Evolutionary conservation across 306 rosid genomes (phyloP).

Genomic region (Myrica gale): DNA sequence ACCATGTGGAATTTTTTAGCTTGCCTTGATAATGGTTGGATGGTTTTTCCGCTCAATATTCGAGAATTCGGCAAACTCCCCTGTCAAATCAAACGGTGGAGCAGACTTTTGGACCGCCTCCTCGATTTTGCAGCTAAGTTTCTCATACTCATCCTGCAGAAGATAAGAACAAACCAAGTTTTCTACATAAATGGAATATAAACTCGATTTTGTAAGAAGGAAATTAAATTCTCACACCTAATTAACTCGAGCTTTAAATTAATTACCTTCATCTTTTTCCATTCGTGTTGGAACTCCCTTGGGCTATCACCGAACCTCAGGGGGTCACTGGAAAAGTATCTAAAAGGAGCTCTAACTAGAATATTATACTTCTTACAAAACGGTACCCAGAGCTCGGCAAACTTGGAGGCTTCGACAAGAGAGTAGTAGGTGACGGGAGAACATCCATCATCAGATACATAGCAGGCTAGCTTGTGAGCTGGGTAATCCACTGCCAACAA

Average conservation of each 20-base stretch:
- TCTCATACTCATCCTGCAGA: conserved; percentile 52
- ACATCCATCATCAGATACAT: conserved; percentile 79
- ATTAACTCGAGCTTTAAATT: background rate
- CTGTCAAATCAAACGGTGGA: conserved; percentile 22
- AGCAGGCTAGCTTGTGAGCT: conserved; percentile 66
- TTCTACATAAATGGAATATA: background rate
- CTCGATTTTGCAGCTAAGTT: conserved; percentile 43
- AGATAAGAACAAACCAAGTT: background rate
- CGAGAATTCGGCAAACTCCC: conserved; percentile 37
- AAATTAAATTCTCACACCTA: background rate
- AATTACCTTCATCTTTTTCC: conserved; percentile 41
- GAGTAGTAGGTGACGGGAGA: conserved; percentile 47
- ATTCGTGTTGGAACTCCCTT: conserved; percentile 34
- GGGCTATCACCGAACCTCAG: background rate
- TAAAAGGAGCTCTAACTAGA: conserved; percentile 61
- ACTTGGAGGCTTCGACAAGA: conserved; percentile 52
- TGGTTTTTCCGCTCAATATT: conserved; percentile 43
- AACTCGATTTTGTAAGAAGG: background rate
- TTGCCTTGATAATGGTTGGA: conserved; percentile 50
- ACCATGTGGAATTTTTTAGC: too few relatives aligned
- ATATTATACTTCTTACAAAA: conserved; percentile 56
- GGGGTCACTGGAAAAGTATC: conserved; percentile 36
- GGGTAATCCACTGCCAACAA: conserved; percentile 74
- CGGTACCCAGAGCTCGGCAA: conserved; percentile 62
- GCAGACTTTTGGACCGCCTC: conserved; percentile 15